Percentiles rank a stretch among this genome's conserved stretches.
Evolutionary conservation across 352 stramenopile species (phyloP).

Genomic region (Thraustochytrium sp.): DNA sequence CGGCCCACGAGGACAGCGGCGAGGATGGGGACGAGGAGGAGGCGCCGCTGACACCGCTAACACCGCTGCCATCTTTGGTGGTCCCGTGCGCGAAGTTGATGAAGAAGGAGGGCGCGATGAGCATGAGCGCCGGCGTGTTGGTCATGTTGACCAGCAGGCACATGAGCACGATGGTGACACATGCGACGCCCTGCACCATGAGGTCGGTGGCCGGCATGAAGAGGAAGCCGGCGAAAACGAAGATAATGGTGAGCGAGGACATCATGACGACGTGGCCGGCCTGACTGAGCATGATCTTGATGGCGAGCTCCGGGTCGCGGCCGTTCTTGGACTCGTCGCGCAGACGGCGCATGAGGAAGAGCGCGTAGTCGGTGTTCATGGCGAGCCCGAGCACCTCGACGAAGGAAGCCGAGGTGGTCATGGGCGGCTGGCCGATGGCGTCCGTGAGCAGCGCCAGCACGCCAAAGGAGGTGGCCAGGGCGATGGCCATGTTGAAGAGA

Average conservation of each 20-base stretch:
- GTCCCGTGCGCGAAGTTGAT: background rate
- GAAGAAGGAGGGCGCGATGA: background rate
- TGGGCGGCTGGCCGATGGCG: background rate
- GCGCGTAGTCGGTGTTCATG: constrained; percentile 52
- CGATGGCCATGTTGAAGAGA: constrained; percentile 8
- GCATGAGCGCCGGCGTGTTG: constrained; percentile 49
- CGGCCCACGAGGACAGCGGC: background rate
- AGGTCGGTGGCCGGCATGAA: constrained; percentile 12
- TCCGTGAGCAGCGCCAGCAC: constrained; percentile 12
- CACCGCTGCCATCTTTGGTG: background rate
- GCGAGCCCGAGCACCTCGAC: constrained; percentile 53
- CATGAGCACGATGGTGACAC: constrained; percentile 45
- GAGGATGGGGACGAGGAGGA: too few relatives aligned
- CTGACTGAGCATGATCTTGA: constrained; percentile 48
- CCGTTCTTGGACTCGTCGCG: constrained; percentile 44
- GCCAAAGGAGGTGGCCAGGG: background rate
- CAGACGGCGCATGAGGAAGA: constrained; percentile 51
- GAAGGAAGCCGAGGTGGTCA: constrained; percentile 5
- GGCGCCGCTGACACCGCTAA: too few relatives aligned
- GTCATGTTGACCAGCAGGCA: constrained; percentile 51
- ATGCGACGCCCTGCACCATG: constrained; percentile 46
- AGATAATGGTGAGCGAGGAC: constrained; percentile 41
- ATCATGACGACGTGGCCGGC: constrained; percentile 51
- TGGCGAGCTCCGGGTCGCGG: background rate
- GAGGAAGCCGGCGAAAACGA: constrained; percentile 30